Evolutionary conservation across 106 monocot species (phyloP), one percentile per base, ranked within the genome.

Genomic region (Phalaenopsis equestris): DNA sequence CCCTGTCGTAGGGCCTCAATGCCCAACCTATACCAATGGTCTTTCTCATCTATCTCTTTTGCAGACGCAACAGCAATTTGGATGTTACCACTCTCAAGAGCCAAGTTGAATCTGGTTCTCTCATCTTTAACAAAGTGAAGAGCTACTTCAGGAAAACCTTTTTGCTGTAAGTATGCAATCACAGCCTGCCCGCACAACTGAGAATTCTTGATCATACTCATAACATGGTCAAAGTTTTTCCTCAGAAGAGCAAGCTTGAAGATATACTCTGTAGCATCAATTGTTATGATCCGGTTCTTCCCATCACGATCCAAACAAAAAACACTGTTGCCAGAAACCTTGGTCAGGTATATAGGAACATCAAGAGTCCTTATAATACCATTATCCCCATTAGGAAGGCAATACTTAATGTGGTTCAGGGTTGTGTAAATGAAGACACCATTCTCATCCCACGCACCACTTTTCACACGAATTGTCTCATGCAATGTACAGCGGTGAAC

Each of bases 371-470:
- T 88, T 38, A 91, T 83, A 41, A 91, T 91, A 55, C 90, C 88
- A 76, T 75, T 88, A 39, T 91, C 90, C 7, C 90, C 86, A 81
- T 91, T 88, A 42, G 91, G 88, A 14, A 82, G 87, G 75, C 87
- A 84, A 41, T 87, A 87, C 36, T 87, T 87, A 10, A 87, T 82
- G 70, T 87, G 87, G 49, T 81, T 87, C 67, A 87, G 82, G 18
- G 87, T 87, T 23, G 87, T 84, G 42, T 84, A 87, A 24, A 87
- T 84, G 57, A 87, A 82, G 49, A 82, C 76, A 8, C 91, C 91
- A 83, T 86, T 88, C 9, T 91, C 91, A 81, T 91, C 91, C 91
- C 91, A 91, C 52, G 91, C 91, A 47, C 88, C 91, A 83, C 88
- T 88, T 82, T 91, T 91, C 45, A 91, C 86, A 56, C 88, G 86